phyloP scores from a whole-genome alignment of 495 filamentous ascomycete species.

The Annulohypoxylon bovei region DNA sequence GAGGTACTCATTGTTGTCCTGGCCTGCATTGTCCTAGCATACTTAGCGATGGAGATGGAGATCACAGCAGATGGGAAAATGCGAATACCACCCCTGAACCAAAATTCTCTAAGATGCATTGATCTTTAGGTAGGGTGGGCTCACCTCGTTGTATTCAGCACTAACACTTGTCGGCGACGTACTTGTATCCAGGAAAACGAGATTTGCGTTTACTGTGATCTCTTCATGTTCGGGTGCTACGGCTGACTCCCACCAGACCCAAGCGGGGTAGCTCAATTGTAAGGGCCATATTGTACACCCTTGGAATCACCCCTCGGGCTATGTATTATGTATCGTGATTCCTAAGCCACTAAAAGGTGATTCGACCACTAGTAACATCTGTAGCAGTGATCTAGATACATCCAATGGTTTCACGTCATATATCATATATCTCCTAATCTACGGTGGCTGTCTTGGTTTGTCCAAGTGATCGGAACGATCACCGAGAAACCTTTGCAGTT shows the following conservation, averaged over 20 bases:
- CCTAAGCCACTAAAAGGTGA: background rate
- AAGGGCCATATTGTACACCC: background rate
- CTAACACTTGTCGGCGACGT: background rate
- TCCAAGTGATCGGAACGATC: background rate
- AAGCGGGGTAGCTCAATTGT: conserved; percentile 17
- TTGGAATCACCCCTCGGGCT: background rate
- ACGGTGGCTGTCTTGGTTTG: background rate
- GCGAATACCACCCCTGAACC: background rate
- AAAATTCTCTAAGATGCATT: background rate
- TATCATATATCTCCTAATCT: background rate
- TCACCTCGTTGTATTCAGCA: background rate
- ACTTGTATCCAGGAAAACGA: background rate
- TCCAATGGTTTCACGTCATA: background rate
- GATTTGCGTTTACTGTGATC: background rate
- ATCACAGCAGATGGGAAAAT: background rate
- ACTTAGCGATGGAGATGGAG: background rate
- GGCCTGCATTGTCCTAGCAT: background rate
- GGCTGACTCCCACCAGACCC: background rate
- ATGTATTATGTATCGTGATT: background rate
- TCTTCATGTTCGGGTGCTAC: background rate
- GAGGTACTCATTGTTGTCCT: background rate
- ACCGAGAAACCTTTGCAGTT: background rate
- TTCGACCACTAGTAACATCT: background rate
- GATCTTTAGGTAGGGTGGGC: background rate
- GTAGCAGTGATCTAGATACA: background rate